Conservation (phyloP, 208 protist species). For the Trichomonas gallinae region DNA sequence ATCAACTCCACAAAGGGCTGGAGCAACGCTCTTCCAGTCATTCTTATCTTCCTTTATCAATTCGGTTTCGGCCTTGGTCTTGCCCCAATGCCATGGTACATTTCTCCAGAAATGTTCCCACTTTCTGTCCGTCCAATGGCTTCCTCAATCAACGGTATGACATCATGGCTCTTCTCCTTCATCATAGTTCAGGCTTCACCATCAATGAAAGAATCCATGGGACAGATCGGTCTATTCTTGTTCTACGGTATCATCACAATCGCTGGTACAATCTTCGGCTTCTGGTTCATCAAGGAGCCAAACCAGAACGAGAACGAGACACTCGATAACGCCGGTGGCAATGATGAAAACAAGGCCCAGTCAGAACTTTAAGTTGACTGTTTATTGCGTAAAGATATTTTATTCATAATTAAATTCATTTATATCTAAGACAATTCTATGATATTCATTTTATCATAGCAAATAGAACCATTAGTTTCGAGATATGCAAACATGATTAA, state of each 20-base stretch:
- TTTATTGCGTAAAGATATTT: too few species aligned
- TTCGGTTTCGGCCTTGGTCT: neutral
- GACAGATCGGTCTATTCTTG: neutral
- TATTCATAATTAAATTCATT: too few species aligned
- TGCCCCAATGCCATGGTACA: neutral
- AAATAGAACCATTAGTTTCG: too few species aligned
- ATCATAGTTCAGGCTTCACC: neutral
- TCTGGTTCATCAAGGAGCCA: neutral
- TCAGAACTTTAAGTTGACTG: too few species aligned
- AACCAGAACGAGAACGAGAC: neutral
- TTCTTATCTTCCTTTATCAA: neutral
- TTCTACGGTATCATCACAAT: neutral
- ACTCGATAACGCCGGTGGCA: neutral
- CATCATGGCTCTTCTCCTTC: neutral
- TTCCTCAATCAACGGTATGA: neutral
- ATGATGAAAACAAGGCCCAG: neutral
- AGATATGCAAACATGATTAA: too few species aligned
- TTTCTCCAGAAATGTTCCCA: neutral
- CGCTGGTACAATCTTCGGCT: neutral
- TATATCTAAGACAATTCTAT: too few species aligned
- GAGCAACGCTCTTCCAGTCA: neutral
- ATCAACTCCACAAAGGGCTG: neutral
- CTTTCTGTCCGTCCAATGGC: neutral
- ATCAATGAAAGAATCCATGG: neutral
- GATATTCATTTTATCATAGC: too few species aligned